Percentiles rank a stretch among this genome's conserved stretches.
Conservation (phyloP, 106 monocot species). For the Allium cepa region DNA sequence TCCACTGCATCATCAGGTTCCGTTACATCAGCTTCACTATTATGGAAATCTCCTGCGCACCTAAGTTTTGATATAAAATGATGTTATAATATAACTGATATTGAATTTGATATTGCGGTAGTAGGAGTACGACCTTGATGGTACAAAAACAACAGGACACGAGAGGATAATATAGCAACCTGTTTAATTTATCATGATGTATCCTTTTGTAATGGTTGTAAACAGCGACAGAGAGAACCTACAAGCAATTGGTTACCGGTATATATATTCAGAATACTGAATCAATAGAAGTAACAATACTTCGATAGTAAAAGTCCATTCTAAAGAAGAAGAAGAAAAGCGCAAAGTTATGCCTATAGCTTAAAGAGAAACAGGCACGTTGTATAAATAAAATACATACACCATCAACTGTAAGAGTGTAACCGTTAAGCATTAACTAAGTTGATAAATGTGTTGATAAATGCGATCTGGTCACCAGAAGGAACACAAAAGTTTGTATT, state of each 20-base stretch:
- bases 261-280: not conserved
- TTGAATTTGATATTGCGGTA: not conserved
- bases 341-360: no score
- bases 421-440: no score
- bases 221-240: conserved; percentile 79
- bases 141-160: not conserved
- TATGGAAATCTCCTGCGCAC: conserved; percentile 29
- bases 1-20: conserved; percentile 49
- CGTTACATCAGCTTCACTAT: conserved; percentile 13
- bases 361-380: no score
- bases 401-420: no score
- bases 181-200: conserved; percentile 37
- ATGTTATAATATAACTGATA: not conserved
- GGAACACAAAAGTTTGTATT: no score
- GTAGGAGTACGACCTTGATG: not conserved
- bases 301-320: no score
- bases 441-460: no score
- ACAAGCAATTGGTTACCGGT: not conserved
- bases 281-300: not conserved
- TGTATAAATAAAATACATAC: no score
- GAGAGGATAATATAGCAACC: conserved; percentile 32
- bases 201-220: conserved; percentile 91
- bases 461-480: no score
- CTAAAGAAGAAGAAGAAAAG: no score
- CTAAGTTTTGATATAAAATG: conserved; percentile 23